A percentile compares a stretch with the other conserved stretches of the same genome.
These are phyloP conservation scores for Rhazya stricta DNA, from an alignment of 257 asterid species.

Conservation along the genomic window DNA sequence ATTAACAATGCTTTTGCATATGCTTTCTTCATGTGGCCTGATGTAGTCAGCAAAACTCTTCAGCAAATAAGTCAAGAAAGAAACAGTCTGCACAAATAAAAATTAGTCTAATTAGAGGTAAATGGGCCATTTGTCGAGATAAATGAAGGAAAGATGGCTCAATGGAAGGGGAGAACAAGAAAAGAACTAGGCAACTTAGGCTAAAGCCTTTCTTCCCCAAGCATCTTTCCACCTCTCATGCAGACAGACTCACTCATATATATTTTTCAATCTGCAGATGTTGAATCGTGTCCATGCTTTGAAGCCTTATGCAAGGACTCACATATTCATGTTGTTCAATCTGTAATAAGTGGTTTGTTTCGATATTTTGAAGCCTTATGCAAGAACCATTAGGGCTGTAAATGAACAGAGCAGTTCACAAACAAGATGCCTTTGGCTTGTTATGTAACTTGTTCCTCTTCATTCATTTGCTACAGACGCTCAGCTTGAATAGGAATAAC, in stretches of 20 bases:
- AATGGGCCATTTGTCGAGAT: not conserved
- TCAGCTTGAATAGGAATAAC: not conserved
- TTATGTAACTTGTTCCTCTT: not conserved
- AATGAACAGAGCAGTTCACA: not conserved
- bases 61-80: conserved; percentile 93
- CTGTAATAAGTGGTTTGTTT: not conserved
- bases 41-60: conserved; percentile 90
- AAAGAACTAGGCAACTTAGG: not conserved
- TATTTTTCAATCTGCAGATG: not conserved
- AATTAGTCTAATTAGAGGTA: conserved; percentile 4
- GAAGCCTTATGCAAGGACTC: not conserved
- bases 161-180: not conserved
- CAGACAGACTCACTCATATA: not conserved
- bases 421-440: not conserved
- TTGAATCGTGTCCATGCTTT: not conserved
- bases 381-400: not conserved
- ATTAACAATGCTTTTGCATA: conserved; percentile 95
- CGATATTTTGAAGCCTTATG: not conserved
- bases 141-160: not conserved
- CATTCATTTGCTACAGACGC: not conserved
- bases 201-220: not conserved
- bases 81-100: conserved; percentile 67
- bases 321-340: not conserved
- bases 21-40: conserved; percentile 95
- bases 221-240: not conserved